These are phyloP conservation scores for Serendipita sp. DNA, from an alignment of 768 basidiomycete species.

Conservation along the genomic window DNA sequence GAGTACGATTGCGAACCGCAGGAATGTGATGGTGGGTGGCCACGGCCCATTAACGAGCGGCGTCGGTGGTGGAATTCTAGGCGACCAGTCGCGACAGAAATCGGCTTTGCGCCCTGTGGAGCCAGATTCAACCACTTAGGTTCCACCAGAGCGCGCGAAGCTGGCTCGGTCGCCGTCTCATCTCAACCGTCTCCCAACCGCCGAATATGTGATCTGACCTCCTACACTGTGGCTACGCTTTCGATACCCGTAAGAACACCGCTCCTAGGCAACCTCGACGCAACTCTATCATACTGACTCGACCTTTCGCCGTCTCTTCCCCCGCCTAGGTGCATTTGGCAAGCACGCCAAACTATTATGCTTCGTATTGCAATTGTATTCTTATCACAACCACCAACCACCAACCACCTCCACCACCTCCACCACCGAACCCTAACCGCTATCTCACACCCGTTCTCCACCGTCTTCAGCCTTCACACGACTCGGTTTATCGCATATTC, in stretches of 20 bases:
- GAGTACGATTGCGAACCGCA: not conserved
- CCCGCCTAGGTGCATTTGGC: not conserved
- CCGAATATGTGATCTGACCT: not conserved
- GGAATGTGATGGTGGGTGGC: not conserved
- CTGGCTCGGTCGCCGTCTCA: not conserved
- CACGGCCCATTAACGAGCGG: not conserved
- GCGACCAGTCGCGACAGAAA: not conserved
- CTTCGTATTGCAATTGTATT: conserved; percentile 1
- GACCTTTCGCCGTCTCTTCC: not conserved
- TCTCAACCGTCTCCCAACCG: not conserved
- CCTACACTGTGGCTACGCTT: not conserved
- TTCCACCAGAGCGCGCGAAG: not conserved
- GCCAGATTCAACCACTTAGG: not conserved
- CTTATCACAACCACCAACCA: not conserved
- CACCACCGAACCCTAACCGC: not conserved
- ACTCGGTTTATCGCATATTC: not conserved
- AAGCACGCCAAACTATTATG: not conserved
- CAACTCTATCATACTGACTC: not conserved
- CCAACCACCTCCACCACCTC: not conserved
- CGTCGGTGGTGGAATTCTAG: not conserved
- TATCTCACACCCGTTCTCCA: too few relatives aligned
- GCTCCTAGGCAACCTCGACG: not conserved
- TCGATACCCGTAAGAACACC: not conserved
- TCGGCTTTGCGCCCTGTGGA: not conserved
- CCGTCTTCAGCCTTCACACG: too few relatives aligned